Percentiles rank a stretch among this genome's conserved stretches.
phyloP scores from a whole-genome alignment of 805 yeast genomes.

The Alloascoidea hylecoeti region DNA sequence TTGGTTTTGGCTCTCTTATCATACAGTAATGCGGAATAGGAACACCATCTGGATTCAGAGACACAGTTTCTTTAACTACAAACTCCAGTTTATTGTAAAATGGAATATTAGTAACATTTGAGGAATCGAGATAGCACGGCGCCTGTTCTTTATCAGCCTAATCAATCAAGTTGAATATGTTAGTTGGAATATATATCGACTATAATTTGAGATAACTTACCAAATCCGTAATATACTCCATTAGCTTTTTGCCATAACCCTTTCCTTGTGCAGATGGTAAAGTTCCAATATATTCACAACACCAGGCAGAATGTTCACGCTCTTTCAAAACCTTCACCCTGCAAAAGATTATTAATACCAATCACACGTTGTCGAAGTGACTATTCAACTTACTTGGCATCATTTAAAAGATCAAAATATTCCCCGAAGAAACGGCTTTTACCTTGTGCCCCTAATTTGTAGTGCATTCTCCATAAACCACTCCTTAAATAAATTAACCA shows the following conservation, averaged over 20 bases:
- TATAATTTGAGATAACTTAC: conserved; percentile 17
- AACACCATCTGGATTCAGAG: conserved; percentile 6
- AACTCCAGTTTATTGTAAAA: conserved; percentile 44
- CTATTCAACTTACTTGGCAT: conserved; percentile 28
- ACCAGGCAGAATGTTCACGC: conserved; percentile 30
- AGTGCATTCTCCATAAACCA: conserved; percentile 21
- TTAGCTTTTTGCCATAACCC: conserved; percentile 37
- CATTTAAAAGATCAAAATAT: conserved; percentile 29
- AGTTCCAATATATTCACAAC: conserved; percentile 43
- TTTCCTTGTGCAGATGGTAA: conserved; percentile 43
- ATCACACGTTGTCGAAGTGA: too few species aligned
- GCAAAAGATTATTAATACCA: too few species aligned
- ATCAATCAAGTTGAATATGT: too few species aligned
- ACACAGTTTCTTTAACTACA: conserved; percentile 6
- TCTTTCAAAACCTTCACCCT: conserved; percentile 26
- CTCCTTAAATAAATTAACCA: conserved; percentile 9
- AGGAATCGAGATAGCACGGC: conserved; percentile 37
- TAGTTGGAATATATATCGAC: too few species aligned
- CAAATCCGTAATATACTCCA: conserved; percentile 33
- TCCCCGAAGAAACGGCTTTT: conserved; percentile 35
- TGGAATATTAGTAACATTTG: conserved; percentile 35
- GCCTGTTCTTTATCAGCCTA: conserved; percentile 18
- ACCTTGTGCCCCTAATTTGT: conserved; percentile 23
- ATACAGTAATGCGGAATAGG: conserved; percentile 9
- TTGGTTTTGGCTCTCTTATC: conserved; percentile 15